phyloP scores from a whole-genome alignment of 2,329 filamentous ascomycete species.

The Orbilia ellipsospora region DNA sequence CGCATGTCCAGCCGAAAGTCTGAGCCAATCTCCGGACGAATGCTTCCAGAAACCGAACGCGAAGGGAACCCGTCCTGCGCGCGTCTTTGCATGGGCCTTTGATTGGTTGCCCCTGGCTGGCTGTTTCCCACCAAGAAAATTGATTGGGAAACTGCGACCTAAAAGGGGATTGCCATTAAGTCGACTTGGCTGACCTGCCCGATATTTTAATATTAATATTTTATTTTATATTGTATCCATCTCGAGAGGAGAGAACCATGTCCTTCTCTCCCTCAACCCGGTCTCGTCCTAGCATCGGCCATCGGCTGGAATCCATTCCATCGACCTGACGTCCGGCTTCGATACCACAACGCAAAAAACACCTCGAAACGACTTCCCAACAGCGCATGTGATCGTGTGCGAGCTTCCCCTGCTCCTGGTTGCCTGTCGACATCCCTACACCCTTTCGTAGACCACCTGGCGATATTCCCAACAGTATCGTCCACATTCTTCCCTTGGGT shows the following conservation, averaged over 20 bases:
- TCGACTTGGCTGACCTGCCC: conserved; percentile 23
- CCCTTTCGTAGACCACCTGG: conserved; percentile 17
- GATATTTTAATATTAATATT: conserved; percentile 18
- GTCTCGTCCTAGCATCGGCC: neutral
- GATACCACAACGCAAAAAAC: conserved; percentile 23
- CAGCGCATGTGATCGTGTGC: conserved; percentile 55
- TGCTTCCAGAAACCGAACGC: conserved; percentile 41
- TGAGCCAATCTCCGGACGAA: conserved; percentile 14
- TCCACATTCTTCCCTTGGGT: conserved; percentile 7
- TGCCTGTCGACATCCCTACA: too few species aligned
- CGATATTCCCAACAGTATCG: conserved; percentile 9
- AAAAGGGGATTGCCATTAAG: conserved; percentile 26
- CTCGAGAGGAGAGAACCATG: neutral
- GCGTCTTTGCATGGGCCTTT: neutral
- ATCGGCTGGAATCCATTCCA: neutral
- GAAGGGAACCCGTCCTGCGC: neutral
- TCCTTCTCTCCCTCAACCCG: neutral
- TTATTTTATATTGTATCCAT: neutral
- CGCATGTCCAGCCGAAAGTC: conserved; percentile 2
- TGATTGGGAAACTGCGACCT: conserved; percentile 34
- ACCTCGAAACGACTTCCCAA: conserved; percentile 50
- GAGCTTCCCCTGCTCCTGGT: conserved; percentile 18
- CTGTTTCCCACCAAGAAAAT: conserved; percentile 26
- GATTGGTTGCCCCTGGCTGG: conserved; percentile 30
- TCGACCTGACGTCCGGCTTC: conserved; percentile 1